phyloP scores from a whole-genome alignment of 345 rosid species.

The Kandelia obovata region DNA sequence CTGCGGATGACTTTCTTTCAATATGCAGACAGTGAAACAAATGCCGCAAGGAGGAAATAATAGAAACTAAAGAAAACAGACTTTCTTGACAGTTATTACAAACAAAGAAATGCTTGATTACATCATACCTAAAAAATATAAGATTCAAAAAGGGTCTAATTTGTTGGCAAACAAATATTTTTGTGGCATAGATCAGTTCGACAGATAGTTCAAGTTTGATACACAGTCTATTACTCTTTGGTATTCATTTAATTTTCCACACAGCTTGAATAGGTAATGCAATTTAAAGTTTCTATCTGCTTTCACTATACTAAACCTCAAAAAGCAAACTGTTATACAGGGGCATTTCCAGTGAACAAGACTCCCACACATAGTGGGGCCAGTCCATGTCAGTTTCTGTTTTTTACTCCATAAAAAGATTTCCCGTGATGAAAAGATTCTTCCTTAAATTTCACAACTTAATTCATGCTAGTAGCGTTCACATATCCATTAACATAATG shows the following conservation, averaged over 20 bases:
- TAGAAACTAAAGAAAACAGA: too few species aligned
- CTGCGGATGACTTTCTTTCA: too few species aligned
- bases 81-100: too few species aligned
- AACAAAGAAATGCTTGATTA: too few species aligned
- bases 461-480: background rate
- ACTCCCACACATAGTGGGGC: too few species aligned
- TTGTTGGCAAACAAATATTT: too few species aligned
- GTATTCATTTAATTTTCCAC: background rate
- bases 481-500: background rate
- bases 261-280: background rate
- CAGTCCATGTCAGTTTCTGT: background rate
- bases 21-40: too few species aligned
- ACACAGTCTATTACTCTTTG: background rate
- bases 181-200: background rate
- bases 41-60: too few species aligned
- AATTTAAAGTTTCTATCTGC: background rate
- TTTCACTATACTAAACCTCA: conserved; percentile 2
- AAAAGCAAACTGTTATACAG: background rate
- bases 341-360: background rate
- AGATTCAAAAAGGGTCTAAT: too few species aligned
- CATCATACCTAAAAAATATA: too few species aligned
- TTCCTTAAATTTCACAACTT: background rate
- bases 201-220: background rate
- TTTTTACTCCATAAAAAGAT: background rate
- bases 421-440: background rate